Evolutionary conservation across 352 stramenopile genomes (phyloP).

Genomic region (Phytophthora kernoviae): DNA sequence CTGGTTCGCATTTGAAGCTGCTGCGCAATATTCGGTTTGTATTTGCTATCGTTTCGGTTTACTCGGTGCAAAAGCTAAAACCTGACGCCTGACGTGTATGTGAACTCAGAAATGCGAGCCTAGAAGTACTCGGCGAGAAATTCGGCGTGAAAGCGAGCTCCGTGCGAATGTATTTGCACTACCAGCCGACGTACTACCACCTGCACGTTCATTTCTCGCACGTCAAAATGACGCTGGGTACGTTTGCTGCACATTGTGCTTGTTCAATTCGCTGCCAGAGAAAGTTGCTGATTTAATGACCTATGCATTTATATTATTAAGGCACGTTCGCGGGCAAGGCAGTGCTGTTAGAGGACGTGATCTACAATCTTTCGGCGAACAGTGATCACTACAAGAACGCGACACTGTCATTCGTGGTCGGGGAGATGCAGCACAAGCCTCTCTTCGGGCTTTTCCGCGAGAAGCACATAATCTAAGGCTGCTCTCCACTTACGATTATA

Average conservation of each 20-base stretch:
- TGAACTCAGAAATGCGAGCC: conserved; percentile 54
- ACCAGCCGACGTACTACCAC: conserved; percentile 90
- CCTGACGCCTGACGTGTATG: conserved; percentile 5
- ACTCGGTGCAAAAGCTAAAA: background rate
- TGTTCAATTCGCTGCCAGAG: background rate
- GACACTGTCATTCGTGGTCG: conserved; percentile 75
- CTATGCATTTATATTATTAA: conserved; percentile 16
- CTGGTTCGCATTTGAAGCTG: conserved; percentile 60
- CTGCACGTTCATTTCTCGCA: conserved; percentile 89
- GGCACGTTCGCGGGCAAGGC: conserved; percentile 81
- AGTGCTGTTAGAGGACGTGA: conserved; percentile 83
- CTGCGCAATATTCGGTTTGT: conserved; percentile 75
- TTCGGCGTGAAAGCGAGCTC: conserved; percentile 61
- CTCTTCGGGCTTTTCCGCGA: conserved; percentile 68
- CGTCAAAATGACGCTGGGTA: conserved; percentile 81
- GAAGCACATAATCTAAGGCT: conserved; percentile 48
- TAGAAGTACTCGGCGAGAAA: conserved; percentile 54
- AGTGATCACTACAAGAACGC: conserved; percentile 74
- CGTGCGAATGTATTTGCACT: conserved; percentile 87
- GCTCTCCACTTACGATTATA: too few relatives aligned
- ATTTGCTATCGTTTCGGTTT: background rate
- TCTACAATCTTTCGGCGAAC: conserved; percentile 76
- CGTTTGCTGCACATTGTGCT: background rate
- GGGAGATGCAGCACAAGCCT: conserved; percentile 82
- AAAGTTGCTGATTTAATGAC: background rate